Evolutionary conservation across 1,139 yeast species (phyloP), one percentile per base, ranked within the genome.

Genomic region (Tardiomyces digboiensis): DNA sequence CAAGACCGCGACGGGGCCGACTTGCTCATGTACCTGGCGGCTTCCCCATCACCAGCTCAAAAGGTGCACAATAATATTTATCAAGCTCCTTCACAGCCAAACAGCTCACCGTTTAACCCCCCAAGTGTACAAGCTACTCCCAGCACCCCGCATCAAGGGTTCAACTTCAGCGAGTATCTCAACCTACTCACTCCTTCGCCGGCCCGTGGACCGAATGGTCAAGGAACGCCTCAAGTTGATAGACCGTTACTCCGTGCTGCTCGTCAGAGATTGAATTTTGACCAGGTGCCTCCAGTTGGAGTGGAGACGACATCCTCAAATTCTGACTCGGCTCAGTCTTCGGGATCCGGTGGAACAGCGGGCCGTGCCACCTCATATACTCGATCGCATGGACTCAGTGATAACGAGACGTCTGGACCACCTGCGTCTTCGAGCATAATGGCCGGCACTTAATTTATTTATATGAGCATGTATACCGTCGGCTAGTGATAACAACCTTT

Each of bases 161-260:
- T 85, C 65, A 83, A 85, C 59, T 77, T 85, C 79, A 81, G 78
- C 56, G 95, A 85, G 58, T 85, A 84, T 59, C 83, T 86, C 39
- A 82, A 82, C 58, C 76, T 81, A 54, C 79, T 81, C 56, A 79
- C 87, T 1, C 93, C 93, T 3, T 78, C 86, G 5, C 91, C 91
- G 0, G 57, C 33, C 3, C 33, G 33, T 5, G 33, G 33, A 26
- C 33, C 33, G 16, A 26, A 36, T 23, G 46, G 41, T 8, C 33
- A 26, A 8, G 33, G 33, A 16, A 20, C 19, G 5, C 44, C 45
- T 19, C 39, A 45, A n/a, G 42, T 44, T 21, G 33, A 26, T 8
- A n/a, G 33, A 3, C 33, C 33, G 33, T 16, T 26, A 5, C 74
- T 41, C 75, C 77, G 6, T 59, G 61, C 47, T 68, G 71, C 48